These are phyloP conservation scores for Epichloe baconii DNA, from an alignment of 2,329 filamentous ascomycete species.

Conservation along the genomic window DNA sequence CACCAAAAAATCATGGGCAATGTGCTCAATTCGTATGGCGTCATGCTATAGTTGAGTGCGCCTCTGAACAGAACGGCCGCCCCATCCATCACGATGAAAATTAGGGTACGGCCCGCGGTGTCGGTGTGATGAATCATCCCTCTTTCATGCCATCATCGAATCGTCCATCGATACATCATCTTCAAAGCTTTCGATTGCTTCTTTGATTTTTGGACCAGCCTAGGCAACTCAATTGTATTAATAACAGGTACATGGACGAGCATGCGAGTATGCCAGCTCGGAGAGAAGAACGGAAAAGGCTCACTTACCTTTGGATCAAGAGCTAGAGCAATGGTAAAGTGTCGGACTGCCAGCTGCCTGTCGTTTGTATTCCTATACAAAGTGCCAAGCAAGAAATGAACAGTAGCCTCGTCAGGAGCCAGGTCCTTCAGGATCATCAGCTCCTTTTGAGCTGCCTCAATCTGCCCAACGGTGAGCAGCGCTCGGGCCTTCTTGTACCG, in stretches of 20 bases:
- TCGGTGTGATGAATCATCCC: too few species aligned
- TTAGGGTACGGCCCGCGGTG: too few species aligned
- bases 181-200: conserved; percentile 86
- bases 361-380: conserved; percentile 62
- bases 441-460: conserved; percentile 65
- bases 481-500: conserved; percentile 88
- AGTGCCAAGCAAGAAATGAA: conserved; percentile 87
- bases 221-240: conserved; percentile 21
- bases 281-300: conserved; percentile 11
- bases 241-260: background rate
- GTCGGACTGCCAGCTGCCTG: conserved; percentile 70
- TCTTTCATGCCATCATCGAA: conserved; percentile 43
- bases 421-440: conserved; percentile 80
- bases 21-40: background rate
- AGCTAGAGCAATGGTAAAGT: conserved; percentile 90
- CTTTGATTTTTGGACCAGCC: conserved; percentile 90
- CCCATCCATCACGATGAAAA: background rate
- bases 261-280: background rate
- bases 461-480: conserved; percentile 60
- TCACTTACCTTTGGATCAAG: conserved; percentile 87
- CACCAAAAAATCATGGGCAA: background rate
- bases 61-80: background rate
- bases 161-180: conserved; percentile 61
- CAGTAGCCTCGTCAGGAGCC: conserved; percentile 87
- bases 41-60: background rate